phyloP scores from a whole-genome alignment of 371 early-diverging fungal genomes.

The Capillidium rhysosporum region DNA sequence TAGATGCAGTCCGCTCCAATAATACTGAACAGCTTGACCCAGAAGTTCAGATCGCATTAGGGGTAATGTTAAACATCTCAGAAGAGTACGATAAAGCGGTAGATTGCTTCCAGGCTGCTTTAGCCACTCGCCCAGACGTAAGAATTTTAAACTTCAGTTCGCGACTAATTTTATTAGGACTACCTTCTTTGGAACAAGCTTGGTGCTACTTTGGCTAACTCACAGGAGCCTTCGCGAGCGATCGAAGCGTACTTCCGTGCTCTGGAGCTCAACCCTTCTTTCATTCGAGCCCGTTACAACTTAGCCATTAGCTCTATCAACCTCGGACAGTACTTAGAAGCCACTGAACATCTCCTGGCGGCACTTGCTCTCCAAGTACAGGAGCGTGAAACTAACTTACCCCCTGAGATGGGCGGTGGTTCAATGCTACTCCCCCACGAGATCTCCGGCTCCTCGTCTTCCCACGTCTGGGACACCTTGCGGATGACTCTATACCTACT shows the following conservation, averaged over 20 bases:
- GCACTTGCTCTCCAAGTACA: conserved; percentile 57
- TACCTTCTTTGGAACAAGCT: conserved; percentile 91
- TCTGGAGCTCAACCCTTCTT: conserved; percentile 79
- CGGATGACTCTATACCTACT: conserved; percentile 63
- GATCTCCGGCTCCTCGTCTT: conserved; percentile 9
- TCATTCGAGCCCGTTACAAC: conserved; percentile 91
- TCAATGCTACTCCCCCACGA: conserved; percentile 9
- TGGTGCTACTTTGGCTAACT: conserved; percentile 90
- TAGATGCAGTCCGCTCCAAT: conserved; percentile 53
- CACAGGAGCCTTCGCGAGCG: conserved; percentile 45
- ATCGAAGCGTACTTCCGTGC: conserved; percentile 86
- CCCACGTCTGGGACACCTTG: conserved; percentile 66
- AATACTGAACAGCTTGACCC: conserved; percentile 64
- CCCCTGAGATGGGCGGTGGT: conserved; percentile 22
- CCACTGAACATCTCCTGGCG: conserved; percentile 76
- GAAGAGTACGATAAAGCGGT: conserved; percentile 83
- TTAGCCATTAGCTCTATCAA: conserved; percentile 83
- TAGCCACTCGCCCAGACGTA: conserved; percentile 65
- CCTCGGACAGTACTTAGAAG: conserved; percentile 67
- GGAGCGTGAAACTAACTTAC: not conserved
- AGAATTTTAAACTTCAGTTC: conserved; percentile 9
- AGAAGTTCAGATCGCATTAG: conserved; percentile 82
- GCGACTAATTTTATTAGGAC: conserved; percentile 26
- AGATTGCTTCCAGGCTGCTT: conserved; percentile 88
- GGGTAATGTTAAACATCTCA: conserved; percentile 77